Percentiles rank a stretch among this genome's conserved stretches.
phyloP scores from a whole-genome alignment of 2,329 filamentous ascomycete species.

The Cadophora luteo-olivacea region DNA sequence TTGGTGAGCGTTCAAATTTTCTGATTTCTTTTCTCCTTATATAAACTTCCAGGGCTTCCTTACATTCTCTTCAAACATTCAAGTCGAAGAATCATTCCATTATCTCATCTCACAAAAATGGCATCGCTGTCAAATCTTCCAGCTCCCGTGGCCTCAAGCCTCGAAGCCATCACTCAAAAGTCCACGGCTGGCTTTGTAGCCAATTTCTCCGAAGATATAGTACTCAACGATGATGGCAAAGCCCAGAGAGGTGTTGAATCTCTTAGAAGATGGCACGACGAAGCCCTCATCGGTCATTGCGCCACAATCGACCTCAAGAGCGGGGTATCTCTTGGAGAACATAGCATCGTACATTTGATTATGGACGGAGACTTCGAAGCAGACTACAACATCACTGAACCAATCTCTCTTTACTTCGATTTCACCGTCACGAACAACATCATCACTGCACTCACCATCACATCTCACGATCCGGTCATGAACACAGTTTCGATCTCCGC shows the following conservation, averaged over 20 bases:
- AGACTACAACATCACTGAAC: conserved; percentile 23
- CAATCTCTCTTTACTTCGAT: conserved; percentile 22
- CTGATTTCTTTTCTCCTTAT: too few species aligned
- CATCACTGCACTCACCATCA: conserved; percentile 21
- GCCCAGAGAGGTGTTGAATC: conserved; percentile 7
- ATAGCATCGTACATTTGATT: conserved; percentile 21
- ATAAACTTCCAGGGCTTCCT: too few species aligned
- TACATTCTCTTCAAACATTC: too few species aligned
- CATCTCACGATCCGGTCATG: conserved; percentile 21
- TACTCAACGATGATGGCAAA: conserved; percentile 25
- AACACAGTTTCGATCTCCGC: conserved; percentile 22
- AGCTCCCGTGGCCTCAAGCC: background rate
- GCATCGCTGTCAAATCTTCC: background rate
- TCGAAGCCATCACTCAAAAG: conserved; percentile 21
- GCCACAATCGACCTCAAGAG: conserved; percentile 22
- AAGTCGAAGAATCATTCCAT: too few species aligned
- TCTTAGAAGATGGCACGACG: conserved; percentile 18
- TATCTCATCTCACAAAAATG: background rate
- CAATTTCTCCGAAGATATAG: conserved; percentile 17
- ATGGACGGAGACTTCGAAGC: conserved; percentile 29
- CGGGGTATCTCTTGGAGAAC: background rate
- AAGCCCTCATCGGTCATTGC: conserved; percentile 21
- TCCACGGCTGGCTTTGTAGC: conserved; percentile 13
- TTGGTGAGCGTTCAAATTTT: too few species aligned
- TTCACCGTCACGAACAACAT: conserved; percentile 14